phyloP scores from a whole-genome alignment of 2,329 filamentous ascomycete genomes.

The Hymenoscyphus albidus region DNA sequence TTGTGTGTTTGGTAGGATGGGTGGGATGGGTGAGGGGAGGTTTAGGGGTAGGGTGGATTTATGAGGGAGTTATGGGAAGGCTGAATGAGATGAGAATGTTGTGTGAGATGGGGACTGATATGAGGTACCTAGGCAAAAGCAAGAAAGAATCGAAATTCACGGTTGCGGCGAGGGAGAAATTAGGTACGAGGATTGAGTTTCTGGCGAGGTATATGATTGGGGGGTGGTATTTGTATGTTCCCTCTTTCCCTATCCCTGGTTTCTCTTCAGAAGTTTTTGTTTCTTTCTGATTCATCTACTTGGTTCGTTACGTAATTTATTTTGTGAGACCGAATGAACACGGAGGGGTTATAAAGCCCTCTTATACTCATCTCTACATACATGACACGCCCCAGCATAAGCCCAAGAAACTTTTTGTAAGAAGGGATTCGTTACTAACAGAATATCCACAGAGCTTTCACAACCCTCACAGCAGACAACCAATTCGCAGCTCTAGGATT shows the following conservation, averaged over 20 bases:
- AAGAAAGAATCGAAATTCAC: conserved; percentile 22
- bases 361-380: background rate
- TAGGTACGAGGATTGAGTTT: conserved; percentile 37
- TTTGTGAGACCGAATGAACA: background rate
- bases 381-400: no score
- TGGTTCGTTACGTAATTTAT: no score
- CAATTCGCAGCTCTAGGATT: conserved; percentile 71
- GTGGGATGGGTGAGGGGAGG: no score
- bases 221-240: conserved; percentile 44
- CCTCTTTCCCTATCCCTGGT: conserved; percentile 15
- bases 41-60: no score
- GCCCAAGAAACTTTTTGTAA: background rate
- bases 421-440: background rate
- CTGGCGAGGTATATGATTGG: conserved; percentile 40
- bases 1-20: no score
- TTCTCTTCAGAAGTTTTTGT: background rate
- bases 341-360: background rate
- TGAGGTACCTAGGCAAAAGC: conserved; percentile 25
- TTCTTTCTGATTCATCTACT: background rate
- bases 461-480: conserved; percentile 65
- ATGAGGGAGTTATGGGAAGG: no score
- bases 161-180: conserved; percentile 31
- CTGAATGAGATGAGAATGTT: no score
- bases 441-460: conserved; percentile 51
- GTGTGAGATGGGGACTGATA: no score